phyloP scores from a whole-genome alignment of 202 grass and related monocot species.

The Carex sylvatica region DNA sequence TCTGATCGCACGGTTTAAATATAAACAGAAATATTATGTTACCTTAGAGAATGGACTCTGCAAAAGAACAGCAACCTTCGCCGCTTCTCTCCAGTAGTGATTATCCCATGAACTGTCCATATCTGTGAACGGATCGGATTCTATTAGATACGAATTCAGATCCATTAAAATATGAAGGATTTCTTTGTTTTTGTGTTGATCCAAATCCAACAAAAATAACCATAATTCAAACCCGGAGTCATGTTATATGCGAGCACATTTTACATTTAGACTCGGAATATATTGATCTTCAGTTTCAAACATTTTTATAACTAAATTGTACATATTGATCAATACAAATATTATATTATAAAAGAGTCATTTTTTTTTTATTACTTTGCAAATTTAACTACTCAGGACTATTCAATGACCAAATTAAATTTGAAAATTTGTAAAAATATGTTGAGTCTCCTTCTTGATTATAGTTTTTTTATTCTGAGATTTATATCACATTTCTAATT shows the following conservation, averaged over 20 bases:
- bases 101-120: no score
- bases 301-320: background rate
- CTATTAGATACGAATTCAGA: background rate
- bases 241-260: background rate
- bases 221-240: background rate
- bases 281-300: background rate
- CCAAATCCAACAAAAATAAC: background rate
- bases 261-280: background rate
- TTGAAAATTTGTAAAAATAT: background rate
- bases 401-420: background rate
- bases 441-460: background rate
- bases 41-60: no score
- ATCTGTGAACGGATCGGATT: background rate
- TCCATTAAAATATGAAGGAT: background rate
- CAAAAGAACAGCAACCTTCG: background rate
- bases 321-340: background rate
- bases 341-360: background rate
- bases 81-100: background rate
- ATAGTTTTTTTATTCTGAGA: background rate
- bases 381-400: background rate
- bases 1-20: no score
- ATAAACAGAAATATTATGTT: no score
- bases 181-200: background rate
- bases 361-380: background rate
- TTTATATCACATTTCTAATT: no score